Percentiles rank a stretch among this genome's conserved stretches.
phyloP scores from a whole-genome alignment of 495 filamentous ascomycete genomes.

The Geoglossum glabrum region DNA sequence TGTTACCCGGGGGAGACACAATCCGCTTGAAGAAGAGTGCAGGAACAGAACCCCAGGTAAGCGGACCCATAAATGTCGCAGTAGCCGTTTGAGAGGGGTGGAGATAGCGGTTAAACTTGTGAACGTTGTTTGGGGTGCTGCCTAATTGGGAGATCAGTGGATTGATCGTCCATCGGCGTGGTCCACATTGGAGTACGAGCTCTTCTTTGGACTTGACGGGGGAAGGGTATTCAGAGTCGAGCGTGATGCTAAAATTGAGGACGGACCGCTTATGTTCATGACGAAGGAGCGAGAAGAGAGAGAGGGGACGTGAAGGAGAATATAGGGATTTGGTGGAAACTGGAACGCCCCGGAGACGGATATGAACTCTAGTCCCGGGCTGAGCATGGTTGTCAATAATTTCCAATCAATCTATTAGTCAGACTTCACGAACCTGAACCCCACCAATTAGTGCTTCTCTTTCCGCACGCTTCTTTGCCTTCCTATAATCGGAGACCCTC shows the following conservation, averaged over 20 bases:
- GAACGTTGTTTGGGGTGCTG: constrained; percentile 79
- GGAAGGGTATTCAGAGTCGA: constrained; percentile 45
- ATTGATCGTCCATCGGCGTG: constrained; percentile 68
- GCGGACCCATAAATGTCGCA: constrained; percentile 71
- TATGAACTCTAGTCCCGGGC: constrained; percentile 58
- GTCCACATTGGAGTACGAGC: constrained; percentile 71
- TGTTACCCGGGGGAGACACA: not conserved
- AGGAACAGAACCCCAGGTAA: constrained; percentile 84
- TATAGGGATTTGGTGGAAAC: constrained; percentile 31
- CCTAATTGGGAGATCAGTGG: constrained; percentile 72
- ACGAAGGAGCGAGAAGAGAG: constrained; percentile 65
- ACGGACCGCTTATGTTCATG: constrained; percentile 89
- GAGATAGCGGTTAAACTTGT: constrained; percentile 88
- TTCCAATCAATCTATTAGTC: not conserved
- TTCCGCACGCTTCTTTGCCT: constrained; percentile 49
- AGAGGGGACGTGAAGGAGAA: constrained; percentile 35
- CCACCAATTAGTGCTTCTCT: constrained; percentile 73
- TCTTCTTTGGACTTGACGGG: constrained; percentile 81
- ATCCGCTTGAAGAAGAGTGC: constrained; percentile 58
- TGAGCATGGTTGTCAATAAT: not conserved
- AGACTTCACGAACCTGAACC: constrained; percentile 24
- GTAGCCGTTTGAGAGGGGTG: constrained; percentile 83
- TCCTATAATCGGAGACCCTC: constrained; percentile 65
- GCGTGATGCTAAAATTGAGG: constrained; percentile 66
- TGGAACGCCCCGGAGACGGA: constrained; percentile 61